phyloP scores from a whole-genome alignment of 1,139 yeast species.

The Zygosaccharomyces sapae region DNA sequence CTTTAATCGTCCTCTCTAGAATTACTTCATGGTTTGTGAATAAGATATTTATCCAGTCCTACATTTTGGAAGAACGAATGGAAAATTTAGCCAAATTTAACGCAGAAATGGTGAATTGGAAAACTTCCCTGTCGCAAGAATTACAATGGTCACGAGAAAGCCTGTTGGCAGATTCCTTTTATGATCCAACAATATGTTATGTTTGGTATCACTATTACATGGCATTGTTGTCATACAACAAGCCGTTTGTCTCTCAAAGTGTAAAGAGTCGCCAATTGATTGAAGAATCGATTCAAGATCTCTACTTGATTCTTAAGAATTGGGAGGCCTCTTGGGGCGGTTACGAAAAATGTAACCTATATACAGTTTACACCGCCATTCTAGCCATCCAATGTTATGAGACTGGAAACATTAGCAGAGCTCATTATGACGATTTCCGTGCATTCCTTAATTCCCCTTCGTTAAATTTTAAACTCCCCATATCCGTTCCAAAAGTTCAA shows the following conservation, averaged over 20 bases:
- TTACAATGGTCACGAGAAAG: slow-evolving; percentile 45
- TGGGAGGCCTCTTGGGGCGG: slow-evolving; percentile 7
- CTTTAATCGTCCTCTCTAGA: slow-evolving; percentile 48
- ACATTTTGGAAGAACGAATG: slow-evolving; percentile 18
- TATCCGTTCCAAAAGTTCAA: neutral
- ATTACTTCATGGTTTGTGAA: slow-evolving; percentile 45
- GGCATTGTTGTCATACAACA: slow-evolving; percentile 48
- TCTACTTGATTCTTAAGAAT: slow-evolving; percentile 11
- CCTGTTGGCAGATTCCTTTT: slow-evolving; percentile 40
- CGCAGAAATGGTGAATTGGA: slow-evolving; percentile 46
- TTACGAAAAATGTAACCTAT: slow-evolving; percentile 9
- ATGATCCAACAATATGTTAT: slow-evolving; percentile 44
- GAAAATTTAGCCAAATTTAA: slow-evolving; percentile 40
- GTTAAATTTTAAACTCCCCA: slow-evolving; percentile 6
- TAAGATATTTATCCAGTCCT: slow-evolving; percentile 20
- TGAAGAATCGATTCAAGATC: slow-evolving; percentile 10
- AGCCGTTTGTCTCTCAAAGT: slow-evolving; percentile 44
- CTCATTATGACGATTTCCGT: slow-evolving; percentile 2
- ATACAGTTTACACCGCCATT: slow-evolving; percentile 9
- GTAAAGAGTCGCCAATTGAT: slow-evolving; percentile 3
- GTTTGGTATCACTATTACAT: slow-evolving; percentile 53
- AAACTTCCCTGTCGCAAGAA: slow-evolving; percentile 42
- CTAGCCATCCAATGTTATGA: slow-evolving; percentile 9
- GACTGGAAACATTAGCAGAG: slow-evolving; percentile 4
- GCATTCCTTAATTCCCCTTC: slow-evolving; percentile 8